A percentile compares a stretch with the other conserved stretches of the same genome.
These are phyloP conservation scores for Cyclotella choctawhatcheeana DNA, from an alignment of 108 stramenopile species.

Conservation along the genomic window DNA sequence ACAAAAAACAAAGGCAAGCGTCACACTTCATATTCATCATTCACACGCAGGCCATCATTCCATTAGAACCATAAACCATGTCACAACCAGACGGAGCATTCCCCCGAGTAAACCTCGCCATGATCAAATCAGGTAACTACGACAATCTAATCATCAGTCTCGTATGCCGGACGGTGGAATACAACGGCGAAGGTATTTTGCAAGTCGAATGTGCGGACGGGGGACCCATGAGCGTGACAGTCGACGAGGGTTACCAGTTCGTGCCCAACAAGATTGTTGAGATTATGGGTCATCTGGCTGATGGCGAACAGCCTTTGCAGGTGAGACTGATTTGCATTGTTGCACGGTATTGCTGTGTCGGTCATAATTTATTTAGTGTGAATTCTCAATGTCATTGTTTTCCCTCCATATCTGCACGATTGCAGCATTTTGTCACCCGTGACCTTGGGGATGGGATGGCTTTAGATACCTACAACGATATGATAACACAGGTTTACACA, in stretches of 20 bases:
- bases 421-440: constrained; percentile 37
- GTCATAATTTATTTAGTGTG: too few species aligned
- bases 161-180: constrained; percentile 30
- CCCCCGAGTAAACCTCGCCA: constrained; percentile 66
- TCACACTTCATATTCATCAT: too few species aligned
- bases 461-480: constrained; percentile 36
- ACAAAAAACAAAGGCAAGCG: too few species aligned
- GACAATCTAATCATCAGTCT: constrained; percentile 29
- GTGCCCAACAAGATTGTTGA: constrained; percentile 24
- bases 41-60: too few species aligned
- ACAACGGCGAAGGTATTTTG: constrained; percentile 25
- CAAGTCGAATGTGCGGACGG: constrained; percentile 45
- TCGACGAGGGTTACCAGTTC: constrained; percentile 20
- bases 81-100: constrained; percentile 67
- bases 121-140: constrained; percentile 64
- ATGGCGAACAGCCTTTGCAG: constrained; percentile 17
- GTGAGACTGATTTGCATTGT: too few species aligned
- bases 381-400: too few species aligned
- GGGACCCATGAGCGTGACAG: constrained; percentile 14
- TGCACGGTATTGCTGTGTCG: too few species aligned
- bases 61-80: constrained; percentile 8
- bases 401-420: background rate
- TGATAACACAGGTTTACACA: constrained; percentile 39
- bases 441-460: constrained; percentile 37
- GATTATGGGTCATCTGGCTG: constrained; percentile 29